A percentile compares a stretch with the other conserved stretches of the same genome.
phyloP scores from a whole-genome alignment of 225 moss, liverwort and hornwort genomes.

The Bryoerythrophyllum caledonicum region DNA sequence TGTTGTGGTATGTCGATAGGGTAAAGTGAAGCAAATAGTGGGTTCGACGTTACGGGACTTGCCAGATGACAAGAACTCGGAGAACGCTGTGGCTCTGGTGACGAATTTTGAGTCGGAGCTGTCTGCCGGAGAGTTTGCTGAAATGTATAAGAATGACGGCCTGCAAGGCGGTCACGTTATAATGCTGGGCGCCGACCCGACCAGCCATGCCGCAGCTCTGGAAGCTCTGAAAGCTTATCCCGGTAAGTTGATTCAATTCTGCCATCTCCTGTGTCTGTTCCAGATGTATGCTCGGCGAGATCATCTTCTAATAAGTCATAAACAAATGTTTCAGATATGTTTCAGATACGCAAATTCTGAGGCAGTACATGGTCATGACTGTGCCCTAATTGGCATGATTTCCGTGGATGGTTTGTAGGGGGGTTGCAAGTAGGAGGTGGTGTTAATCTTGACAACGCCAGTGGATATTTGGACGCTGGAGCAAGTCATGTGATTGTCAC shows the following conservation, averaged over 20 bases:
- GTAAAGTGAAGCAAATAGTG: slow-evolving; percentile 98
- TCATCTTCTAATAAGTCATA: background rate
- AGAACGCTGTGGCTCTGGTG: slow-evolving; percentile 49
- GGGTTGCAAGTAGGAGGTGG: slow-evolving; percentile 97
- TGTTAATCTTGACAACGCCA: slow-evolving; percentile 82
- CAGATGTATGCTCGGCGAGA: background rate
- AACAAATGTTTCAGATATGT: background rate
- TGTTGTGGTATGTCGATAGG: slow-evolving; percentile 44
- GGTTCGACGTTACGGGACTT: slow-evolving; percentile 89
- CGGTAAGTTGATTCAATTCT: slow-evolving; percentile 44
- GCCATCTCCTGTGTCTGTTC: background rate
- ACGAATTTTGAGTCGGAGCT: slow-evolving; percentile 90
- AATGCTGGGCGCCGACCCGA: slow-evolving; percentile 85
- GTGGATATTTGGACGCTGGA: slow-evolving; percentile 78
- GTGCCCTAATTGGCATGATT: background rate
- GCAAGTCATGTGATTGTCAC: slow-evolving; percentile 99
- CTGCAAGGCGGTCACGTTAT: slow-evolving; percentile 86
- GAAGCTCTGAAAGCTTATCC: slow-evolving; percentile 77
- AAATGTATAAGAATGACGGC: slow-evolving; percentile 78
- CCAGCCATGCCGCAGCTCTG: slow-evolving; percentile 74
- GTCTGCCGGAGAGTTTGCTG: slow-evolving; percentile 79
- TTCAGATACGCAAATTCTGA: too few relatives aligned
- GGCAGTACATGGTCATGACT: background rate
- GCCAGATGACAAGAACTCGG: slow-evolving; percentile 42
- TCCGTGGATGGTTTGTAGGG: slow-evolving; percentile 45